Base-by-base conservation (phyloP, 2,329 filamentous ascomycete species). In the Botrytis byssoidea region DNA sequence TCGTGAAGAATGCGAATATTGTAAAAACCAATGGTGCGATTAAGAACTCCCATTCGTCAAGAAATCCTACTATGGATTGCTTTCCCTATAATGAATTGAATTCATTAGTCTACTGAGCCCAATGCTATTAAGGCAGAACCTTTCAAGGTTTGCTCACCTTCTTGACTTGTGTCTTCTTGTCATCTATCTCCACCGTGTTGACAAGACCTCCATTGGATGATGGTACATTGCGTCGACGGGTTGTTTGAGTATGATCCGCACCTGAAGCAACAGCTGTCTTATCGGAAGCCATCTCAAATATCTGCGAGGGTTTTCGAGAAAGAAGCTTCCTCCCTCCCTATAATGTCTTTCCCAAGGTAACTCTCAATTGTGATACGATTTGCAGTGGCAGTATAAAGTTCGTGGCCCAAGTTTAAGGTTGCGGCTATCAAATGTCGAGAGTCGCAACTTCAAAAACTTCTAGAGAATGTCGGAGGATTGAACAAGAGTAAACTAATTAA, bases 21-120 rank as follows among this genome's bases (percentile, higher is more conserved):
- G 88, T 88, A 83, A 91, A 89, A 80, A 91, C 80, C 79, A 91
- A 81, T 72, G 90, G 87, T 76, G 88, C 87, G 80, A 90, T 85
- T 80, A 91, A 80, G 81, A 87, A 85, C 81, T 92, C 87, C 87
- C 89, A 88, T 83, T 90, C 85, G 79, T 87, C 85, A 77, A 94
- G 87, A 78, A 88, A 85, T 73, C 91, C 82, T 78, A 93, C 83
- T 76, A 92, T 81, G 37, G 88, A 88, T 77, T 88, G 85, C 77
- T 86, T 82, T 83, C 88, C 77, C 80, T 82, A 68, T 55, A 46
- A 66, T 7, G 72, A 44, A 37, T 73, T 37, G 48, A 2, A 70
- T 48, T 22, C 14, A 75, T 83, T 70, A 81, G 80, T 75, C 25
- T 29, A 76, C 76, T 20, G 29, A 48, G 5, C n/a, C 20, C 64